Percentiles rank a stretch among this genome's conserved stretches.
Conservation (phyloP, 345 rosid genomes). For the Bruguiera gymnorhiza region DNA sequence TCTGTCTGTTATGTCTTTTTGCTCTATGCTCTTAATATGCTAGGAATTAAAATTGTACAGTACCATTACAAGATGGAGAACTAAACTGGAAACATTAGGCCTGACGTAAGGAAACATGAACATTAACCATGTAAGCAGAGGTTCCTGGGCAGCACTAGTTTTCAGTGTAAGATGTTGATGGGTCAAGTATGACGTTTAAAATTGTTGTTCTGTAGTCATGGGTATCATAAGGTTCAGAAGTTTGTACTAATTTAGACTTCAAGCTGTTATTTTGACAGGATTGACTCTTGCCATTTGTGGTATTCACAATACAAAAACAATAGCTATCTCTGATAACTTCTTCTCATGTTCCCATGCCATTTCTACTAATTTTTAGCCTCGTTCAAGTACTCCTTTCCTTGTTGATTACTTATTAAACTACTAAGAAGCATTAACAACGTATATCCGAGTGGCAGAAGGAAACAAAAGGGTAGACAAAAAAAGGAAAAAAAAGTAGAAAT, state of each 20-base stretch:
- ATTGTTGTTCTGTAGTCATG: slow-evolving; percentile 29
- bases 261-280: slow-evolving; percentile 43
- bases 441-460: too few species aligned
- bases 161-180: slow-evolving; percentile 82
- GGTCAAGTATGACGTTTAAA: slow-evolving; percentile 46
- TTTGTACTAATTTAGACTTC: slow-evolving; percentile 24
- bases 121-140: slow-evolving; percentile 15
- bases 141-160: slow-evolving; percentile 43
- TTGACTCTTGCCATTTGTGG: slow-evolving; percentile 21
- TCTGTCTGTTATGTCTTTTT: slow-evolving; percentile 16
- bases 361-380: neutral
- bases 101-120: slow-evolving; percentile 18
- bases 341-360: neutral
- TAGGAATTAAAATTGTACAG: slow-evolving; percentile 24
- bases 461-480: too few species aligned
- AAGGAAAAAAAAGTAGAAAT: too few species aligned
- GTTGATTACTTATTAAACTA: too few species aligned
- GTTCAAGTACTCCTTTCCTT: too few species aligned
- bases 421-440: too few species aligned
- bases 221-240: slow-evolving; percentile 24
- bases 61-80: slow-evolving; percentile 27
- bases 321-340: slow-evolving; percentile 1
- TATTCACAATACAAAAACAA: slow-evolving; percentile 2
- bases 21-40: slow-evolving; percentile 21
- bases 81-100: neutral